Conservation (phyloP, 169 alveolate species). For the Plasmodium relictum region DNA sequence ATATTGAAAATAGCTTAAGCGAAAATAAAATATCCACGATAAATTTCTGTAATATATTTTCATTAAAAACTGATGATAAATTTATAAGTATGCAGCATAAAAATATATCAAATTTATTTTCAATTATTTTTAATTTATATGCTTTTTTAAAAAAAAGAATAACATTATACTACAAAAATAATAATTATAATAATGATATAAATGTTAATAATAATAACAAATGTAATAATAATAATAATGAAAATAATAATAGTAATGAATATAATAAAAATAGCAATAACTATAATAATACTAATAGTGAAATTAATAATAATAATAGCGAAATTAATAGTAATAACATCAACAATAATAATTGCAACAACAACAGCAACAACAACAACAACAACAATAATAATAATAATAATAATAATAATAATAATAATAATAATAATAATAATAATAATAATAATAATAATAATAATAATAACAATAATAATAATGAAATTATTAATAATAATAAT, state of each 20-base stretch:
- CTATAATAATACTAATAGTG: neutral
- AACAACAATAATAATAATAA: neutral
- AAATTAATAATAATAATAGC: neutral
- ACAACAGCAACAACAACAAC: neutral
- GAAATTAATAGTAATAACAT: neutral
- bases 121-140: conserved; percentile 51
- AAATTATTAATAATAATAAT: neutral
- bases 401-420: neutral
- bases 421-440: neutral
- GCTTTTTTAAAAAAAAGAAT: conserved; percentile 41
- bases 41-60: conserved; percentile 32
- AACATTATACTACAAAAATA: conserved; percentile 5
- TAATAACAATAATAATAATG: neutral
- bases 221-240: conserved; percentile 5
- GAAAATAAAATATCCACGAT: conserved; percentile 47
- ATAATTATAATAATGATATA: conserved; percentile 13
- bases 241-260: conserved; percentile 13
- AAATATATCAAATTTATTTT: conserved; percentile 51
- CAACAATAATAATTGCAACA: neutral
- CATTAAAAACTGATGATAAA: conserved; percentile 65
- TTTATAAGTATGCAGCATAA: conserved; percentile 37
- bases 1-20: conserved; percentile 34
- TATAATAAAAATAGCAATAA: neutral
- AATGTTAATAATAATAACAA: conserved; percentile 1
- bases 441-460: neutral